Percentiles rank a stretch among this genome's conserved stretches.
Conservation (phyloP, 306 rosid genomes). For the Abrus pulchellus region DNA sequence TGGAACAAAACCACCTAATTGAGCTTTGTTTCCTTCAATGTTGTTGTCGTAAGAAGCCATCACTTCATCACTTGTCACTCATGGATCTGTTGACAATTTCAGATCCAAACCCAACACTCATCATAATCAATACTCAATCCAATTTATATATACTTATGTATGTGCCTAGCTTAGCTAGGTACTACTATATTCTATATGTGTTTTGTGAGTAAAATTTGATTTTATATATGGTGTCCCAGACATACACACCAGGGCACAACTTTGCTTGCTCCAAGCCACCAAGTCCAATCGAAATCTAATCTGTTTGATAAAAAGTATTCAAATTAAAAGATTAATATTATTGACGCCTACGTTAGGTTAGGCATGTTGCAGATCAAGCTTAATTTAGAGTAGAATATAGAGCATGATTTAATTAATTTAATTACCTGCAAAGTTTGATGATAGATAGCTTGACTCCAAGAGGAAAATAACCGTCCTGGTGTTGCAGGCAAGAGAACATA, state of each 20-base stretch:
- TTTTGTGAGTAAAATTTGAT: background rate
- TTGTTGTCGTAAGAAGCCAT: constrained; percentile 17
- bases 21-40: background rate
- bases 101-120: background rate
- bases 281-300: too few species aligned
- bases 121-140: background rate
- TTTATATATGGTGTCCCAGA: background rate
- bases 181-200: background rate
- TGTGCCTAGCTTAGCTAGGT: background rate
- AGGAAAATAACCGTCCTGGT: background rate
- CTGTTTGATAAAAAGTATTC: too few species aligned
- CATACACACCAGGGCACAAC: background rate
- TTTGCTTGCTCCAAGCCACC: background rate
- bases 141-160: too few species aligned
- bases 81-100: background rate
- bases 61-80: background rate
- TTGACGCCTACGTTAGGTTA: background rate
- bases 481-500: too few species aligned
- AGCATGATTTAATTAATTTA: background rate
- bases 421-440: too few species aligned
- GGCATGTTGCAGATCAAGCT: background rate
- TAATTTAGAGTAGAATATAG: too few species aligned
- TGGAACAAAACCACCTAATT: background rate
- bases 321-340: too few species aligned
- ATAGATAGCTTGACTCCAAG: too few species aligned